phyloP scores from a whole-genome alignment of 2,329 filamentous ascomycete species.

The Colletotrichum sojae region DNA sequence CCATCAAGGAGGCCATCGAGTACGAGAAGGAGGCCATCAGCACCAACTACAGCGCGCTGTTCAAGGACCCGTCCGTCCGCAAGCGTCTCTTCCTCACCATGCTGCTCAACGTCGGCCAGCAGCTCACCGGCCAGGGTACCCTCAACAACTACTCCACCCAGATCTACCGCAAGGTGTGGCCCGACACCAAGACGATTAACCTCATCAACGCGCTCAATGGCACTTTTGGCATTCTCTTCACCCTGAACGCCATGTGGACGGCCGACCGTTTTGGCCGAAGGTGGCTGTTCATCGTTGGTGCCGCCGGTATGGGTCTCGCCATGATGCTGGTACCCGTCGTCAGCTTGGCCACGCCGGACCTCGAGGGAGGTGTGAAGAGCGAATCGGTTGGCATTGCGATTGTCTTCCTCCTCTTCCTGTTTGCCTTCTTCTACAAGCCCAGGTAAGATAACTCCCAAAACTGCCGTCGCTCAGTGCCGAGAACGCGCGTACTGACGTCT shows the following conservation, averaged over 20 bases:
- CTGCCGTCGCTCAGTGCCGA: neutral
- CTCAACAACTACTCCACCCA: slow-evolving; percentile 63
- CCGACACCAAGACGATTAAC: slow-evolving; percentile 68
- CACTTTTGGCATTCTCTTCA: slow-evolving; percentile 77
- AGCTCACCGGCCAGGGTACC: slow-evolving; percentile 56
- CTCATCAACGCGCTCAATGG: slow-evolving; percentile 78
- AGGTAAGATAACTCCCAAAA: slow-evolving; percentile 64
- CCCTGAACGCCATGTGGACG: slow-evolving; percentile 77
- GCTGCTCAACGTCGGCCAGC: slow-evolving; percentile 78
- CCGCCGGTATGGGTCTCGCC: slow-evolving; percentile 74
- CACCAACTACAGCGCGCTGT: slow-evolving; percentile 72
- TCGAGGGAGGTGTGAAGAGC: slow-evolving; percentile 66
- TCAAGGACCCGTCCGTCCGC: slow-evolving; percentile 78
- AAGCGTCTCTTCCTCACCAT: slow-evolving; percentile 76
- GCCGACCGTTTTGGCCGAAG: slow-evolving; percentile 77
- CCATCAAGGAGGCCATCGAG: slow-evolving; percentile 77
- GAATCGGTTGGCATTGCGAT: slow-evolving; percentile 75
- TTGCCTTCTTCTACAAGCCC: slow-evolving; percentile 77
- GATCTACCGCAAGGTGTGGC: slow-evolving; percentile 79
- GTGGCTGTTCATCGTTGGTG: slow-evolving; percentile 75
- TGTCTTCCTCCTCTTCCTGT: slow-evolving; percentile 76
- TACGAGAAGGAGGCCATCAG: slow-evolving; percentile 80
- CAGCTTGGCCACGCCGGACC: slow-evolving; percentile 62
- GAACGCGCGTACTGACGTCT: neutral
- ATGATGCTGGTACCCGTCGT: slow-evolving; percentile 69